phyloP scores from a whole-genome alignment of 148 eudicot species.

The Diospyros lotus region DNA sequence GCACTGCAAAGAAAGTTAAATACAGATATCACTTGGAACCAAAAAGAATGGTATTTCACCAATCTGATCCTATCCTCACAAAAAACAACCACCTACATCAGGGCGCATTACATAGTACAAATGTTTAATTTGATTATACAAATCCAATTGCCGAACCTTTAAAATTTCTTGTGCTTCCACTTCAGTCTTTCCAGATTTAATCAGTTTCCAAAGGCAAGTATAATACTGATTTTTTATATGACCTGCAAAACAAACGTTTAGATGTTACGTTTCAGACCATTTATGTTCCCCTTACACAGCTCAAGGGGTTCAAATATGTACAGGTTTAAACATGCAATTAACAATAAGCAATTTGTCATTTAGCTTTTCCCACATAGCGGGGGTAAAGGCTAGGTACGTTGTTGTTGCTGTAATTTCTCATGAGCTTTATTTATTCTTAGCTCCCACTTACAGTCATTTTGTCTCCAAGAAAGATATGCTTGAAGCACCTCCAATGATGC shows the following conservation, averaged over 20 bases:
- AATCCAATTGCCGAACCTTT: constrained; percentile 36
- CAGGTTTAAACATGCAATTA: not conserved
- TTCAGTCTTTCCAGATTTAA: constrained; percentile 54
- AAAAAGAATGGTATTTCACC: not conserved
- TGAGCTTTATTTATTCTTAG: not conserved
- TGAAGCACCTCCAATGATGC: constrained; percentile 72
- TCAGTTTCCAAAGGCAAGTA: constrained; percentile 74
- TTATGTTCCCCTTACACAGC: not conserved
- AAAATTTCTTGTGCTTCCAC: constrained; percentile 56
- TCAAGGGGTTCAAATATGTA: not conserved
- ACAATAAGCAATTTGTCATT: not conserved
- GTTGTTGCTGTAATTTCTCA: no score
- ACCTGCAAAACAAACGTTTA: constrained; percentile 36
- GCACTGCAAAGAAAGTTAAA: not conserved
- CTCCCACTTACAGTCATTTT: constrained; percentile 59
- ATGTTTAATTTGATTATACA: not conserved
- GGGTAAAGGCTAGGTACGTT: no score
- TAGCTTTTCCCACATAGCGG: not conserved
- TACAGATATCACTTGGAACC: not conserved
- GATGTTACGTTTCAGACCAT: not conserved
- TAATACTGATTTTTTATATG: constrained; percentile 57
- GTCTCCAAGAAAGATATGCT: constrained; percentile 83
- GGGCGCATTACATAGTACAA: not conserved
- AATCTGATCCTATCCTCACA: not conserved
- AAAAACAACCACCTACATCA: not conserved